Evolutionary conservation across 495 filamentous ascomycete species (phyloP), one percentile per base, ranked within the genome.

Genomic region (Tetracladium setigerum): DNA sequence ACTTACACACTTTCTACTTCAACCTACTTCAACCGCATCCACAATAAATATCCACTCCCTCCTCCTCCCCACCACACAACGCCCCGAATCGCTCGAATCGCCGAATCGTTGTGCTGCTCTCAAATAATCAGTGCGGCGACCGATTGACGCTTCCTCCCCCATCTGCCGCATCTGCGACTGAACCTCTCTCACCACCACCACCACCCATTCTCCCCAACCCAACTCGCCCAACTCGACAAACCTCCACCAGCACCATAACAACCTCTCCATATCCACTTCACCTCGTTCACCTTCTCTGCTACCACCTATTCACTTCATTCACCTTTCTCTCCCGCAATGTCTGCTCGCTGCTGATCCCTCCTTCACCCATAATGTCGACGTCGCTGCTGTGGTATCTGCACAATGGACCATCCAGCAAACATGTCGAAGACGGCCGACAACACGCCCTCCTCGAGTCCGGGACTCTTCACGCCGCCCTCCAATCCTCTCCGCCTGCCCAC

Each of bases 361-460:
- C 37, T 27, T 24, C 24, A 14, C 30, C 50, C 47, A 51, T 50
- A 17, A 57, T 53, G 55, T 54, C 53, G 34, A 48, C 39, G 37
- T 35, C 30, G 46, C 41, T 33, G 22, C 13, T 18, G 45, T 36
- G 35, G 46, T 34, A 41, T 22, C 24, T 44, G 42, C 43, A 58
- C 46, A 49, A 59, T 59, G 56, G 56, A 59, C 50, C 7, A 3
- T 3, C 33, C 39, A 10, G 11, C 44, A 44, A 35, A 33, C 1
- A 33, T 15, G n/a, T 40, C 38, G 5, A 56, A 49, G 47, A 60
- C 57, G 9, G 36, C 50, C 31, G 34, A 19, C 19, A 61, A 52
- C 49, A 53, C 58, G 27, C 58, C 58, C 13, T 37, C 54, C 27
- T 61, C 58, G 49, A 61, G 58, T 52, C 55, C 58, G 4, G 55